These are phyloP conservation scores for Ormosia semicastrata DNA, from an alignment of 306 rosid species.

Conservation along the genomic window DNA sequence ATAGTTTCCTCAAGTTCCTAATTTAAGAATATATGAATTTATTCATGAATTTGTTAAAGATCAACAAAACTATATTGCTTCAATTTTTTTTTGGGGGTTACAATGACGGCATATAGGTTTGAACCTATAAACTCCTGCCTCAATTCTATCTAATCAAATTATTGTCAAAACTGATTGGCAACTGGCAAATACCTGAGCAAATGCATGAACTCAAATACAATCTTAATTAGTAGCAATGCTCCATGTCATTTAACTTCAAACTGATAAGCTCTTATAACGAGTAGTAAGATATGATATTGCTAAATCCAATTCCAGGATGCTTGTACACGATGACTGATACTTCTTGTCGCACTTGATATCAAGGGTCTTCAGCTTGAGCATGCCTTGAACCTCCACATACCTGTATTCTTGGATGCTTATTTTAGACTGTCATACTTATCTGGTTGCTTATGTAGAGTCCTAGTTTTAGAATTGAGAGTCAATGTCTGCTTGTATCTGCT, in stretches of 20 bases:
- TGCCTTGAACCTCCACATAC: constrained; percentile 3
- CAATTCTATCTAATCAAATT: background rate
- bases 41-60: background rate
- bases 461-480: background rate
- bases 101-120: background rate
- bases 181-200: background rate
- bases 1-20: background rate
- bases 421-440: background rate
- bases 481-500: constrained; percentile 10
- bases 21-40: background rate
- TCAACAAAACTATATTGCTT: background rate
- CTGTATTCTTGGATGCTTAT: background rate
- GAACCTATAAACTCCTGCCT: background rate
- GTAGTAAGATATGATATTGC: background rate
- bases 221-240: constrained; percentile 1
- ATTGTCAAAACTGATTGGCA: background rate
- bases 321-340: background rate
- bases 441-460: background rate
- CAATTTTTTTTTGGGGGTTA: background rate
- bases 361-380: background rate
- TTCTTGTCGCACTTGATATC: background rate
- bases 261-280: background rate
- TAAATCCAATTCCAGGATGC: background rate
- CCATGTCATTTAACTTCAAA: constrained; percentile 14
- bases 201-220: background rate